Evolutionary conservation across 108 stramenopile species (phyloP).

Genomic region (Cylindrotheca closterium): DNA sequence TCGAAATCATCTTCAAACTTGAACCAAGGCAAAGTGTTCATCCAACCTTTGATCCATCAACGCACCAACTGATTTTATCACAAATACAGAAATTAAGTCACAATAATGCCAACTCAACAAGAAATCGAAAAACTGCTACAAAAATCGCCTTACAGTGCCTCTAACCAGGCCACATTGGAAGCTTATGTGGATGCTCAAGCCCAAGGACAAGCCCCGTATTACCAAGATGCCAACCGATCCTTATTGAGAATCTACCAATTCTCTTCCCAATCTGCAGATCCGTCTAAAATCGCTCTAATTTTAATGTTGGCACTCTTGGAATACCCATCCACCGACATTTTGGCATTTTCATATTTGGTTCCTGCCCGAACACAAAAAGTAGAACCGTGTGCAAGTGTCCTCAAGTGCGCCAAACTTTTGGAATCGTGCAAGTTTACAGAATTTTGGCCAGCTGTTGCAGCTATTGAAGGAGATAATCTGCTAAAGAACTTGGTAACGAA

Average conservation of each 20-base stretch:
- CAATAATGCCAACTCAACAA: no score
- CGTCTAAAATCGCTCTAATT: constrained; percentile 39
- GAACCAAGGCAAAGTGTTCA: no score
- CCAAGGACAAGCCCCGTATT: constrained; percentile 62
- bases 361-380: constrained; percentile 56
- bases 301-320: constrained; percentile 66
- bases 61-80: no score
- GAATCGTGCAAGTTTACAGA: constrained; percentile 76
- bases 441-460: constrained; percentile 69
- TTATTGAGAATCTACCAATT: constrained; percentile 82
- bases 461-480: constrained; percentile 38
- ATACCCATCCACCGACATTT: constrained; percentile 62
- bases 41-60: no score
- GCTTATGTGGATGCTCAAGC: constrained; percentile 77
- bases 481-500: constrained; percentile 41
- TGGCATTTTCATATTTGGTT: constrained; percentile 71
- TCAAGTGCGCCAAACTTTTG: constrained; percentile 55
- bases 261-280: constrained; percentile 43
- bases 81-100: no score
- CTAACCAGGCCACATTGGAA: constrained; percentile 58
- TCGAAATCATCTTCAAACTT: no score
- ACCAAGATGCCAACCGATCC: constrained; percentile 75
- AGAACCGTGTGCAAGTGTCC: constrained; percentile 65
- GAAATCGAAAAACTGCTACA: constrained; percentile 25
- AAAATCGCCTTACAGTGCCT: constrained; percentile 50